These are phyloP conservation scores for Amniculicola lignicola DNA, from an alignment of 495 filamentous ascomycete species.

Conservation along the genomic window DNA sequence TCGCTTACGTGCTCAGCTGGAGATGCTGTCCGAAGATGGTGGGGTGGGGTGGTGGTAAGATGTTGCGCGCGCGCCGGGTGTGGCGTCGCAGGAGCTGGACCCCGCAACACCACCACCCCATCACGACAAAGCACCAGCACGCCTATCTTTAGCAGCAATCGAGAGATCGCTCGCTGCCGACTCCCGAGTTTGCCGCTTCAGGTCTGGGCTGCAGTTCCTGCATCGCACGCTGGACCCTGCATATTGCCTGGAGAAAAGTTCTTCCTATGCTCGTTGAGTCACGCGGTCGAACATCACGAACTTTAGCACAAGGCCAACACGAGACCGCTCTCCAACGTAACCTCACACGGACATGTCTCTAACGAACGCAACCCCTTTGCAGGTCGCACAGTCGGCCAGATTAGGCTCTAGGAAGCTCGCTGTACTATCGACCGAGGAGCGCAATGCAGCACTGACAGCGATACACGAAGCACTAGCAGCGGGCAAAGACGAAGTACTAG, in stretches of 20 bases:
- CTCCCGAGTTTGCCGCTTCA: background rate
- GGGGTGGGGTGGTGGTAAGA: background rate
- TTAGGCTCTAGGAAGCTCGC: slow-evolving; percentile 41
- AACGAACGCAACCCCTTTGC: slow-evolving; percentile 43
- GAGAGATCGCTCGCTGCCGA: background rate
- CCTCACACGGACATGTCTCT: slow-evolving; percentile 42
- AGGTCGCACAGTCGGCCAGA: slow-evolving; percentile 42
- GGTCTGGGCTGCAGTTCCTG: background rate
- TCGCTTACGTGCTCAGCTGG: no score
- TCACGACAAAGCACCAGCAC: background rate
- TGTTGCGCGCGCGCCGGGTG: background rate
- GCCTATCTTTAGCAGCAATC: slow-evolving; percentile 8
- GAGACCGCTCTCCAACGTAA: slow-evolving; percentile 10
- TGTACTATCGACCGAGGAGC: slow-evolving; percentile 42
- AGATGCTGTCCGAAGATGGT: background rate
- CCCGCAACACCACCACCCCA: slow-evolving; percentile 12
- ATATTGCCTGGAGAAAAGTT: slow-evolving; percentile 18
- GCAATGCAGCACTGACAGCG: slow-evolving; percentile 79
- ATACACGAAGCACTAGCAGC: slow-evolving; percentile 69
- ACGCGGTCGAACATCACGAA: slow-evolving; percentile 1
- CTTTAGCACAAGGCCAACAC: background rate
- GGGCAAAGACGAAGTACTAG: slow-evolving; percentile 70
- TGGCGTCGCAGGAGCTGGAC: background rate
- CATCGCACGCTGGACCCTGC: slow-evolving; percentile 10
- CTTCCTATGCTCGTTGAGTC: slow-evolving; percentile 14